Percentiles rank a stretch among this genome's conserved stretches.
Evolutionary conservation across 2,329 filamentous ascomycete species (phyloP).

Genomic region (Westerdykella aurantiaca): DNA sequence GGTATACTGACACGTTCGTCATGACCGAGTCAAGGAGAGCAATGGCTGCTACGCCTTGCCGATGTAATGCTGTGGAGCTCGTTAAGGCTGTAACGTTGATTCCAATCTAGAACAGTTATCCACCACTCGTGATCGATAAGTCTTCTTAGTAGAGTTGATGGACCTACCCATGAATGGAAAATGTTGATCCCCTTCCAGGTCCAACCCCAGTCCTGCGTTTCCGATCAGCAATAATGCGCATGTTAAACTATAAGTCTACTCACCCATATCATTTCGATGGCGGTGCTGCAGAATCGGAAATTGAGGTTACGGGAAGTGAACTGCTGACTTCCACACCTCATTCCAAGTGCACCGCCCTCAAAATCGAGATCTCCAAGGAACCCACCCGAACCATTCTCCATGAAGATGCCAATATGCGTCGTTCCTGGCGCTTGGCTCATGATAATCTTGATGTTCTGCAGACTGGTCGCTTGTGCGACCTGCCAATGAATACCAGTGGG

Average conservation of each 20-base stretch:
- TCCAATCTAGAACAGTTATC: conserved; percentile 38
- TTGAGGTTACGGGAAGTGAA: conserved; percentile 50
- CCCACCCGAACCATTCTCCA: conserved; percentile 36
- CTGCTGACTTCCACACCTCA: conserved; percentile 37
- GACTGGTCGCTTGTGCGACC: conserved; percentile 33
- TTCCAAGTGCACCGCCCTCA: conserved; percentile 31
- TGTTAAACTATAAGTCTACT: conserved; percentile 37
- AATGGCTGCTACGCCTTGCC: neutral
- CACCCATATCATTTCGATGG: conserved; percentile 27
- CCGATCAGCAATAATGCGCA: conserved; percentile 49
- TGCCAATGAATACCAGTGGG: conserved; percentile 39
- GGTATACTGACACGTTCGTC: neutral
- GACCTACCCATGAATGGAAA: neutral
- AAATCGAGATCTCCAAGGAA: conserved; percentile 39
- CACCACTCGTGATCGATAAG: conserved; percentile 38
- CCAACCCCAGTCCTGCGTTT: conserved; percentile 37
- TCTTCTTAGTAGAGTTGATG: conserved; percentile 17
- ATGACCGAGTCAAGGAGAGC: neutral
- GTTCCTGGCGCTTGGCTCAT: conserved; percentile 15
- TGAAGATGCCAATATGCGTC: conserved; percentile 38
- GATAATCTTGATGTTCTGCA: conserved; percentile 36
- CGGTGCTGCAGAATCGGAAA: conserved; percentile 46
- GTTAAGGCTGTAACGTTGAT: conserved; percentile 31
- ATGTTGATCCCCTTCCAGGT: conserved; percentile 29
- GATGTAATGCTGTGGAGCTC: conserved; percentile 34